These are phyloP conservation scores for Platismatia glauca DNA, from an alignment of 495 filamentous ascomycete genomes.

Conservation along the genomic window DNA sequence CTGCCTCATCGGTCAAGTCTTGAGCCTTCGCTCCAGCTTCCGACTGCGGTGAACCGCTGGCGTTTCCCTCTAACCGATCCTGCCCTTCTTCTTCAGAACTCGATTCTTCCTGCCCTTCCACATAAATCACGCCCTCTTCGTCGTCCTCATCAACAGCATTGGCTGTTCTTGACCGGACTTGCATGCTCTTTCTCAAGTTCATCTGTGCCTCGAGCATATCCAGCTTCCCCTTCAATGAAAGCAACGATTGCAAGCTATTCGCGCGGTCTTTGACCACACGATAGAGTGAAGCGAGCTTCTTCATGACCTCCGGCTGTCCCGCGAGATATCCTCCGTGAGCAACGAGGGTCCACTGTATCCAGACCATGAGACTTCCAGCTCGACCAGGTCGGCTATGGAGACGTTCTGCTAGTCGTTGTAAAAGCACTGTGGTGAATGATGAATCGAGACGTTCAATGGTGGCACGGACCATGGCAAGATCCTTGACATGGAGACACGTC, in stretches of 20 bases:
- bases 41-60: not conserved
- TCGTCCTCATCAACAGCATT: conserved; percentile 39
- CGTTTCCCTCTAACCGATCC: conserved; percentile 22
- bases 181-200: conserved; percentile 59
- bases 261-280: conserved; percentile 80
- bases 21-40: conserved; percentile 10
- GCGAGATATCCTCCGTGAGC: conserved; percentile 89
- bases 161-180: conserved; percentile 31
- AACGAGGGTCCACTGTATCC: conserved; percentile 94
- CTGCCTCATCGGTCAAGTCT: conserved; percentile 7
- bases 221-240: conserved; percentile 85
- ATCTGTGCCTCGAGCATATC: conserved; percentile 87
- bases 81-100: conserved; percentile 39
- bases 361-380: conserved; percentile 83
- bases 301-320: conserved; percentile 66
- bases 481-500: conserved; percentile 74
- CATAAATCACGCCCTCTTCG: conserved; percentile 69
- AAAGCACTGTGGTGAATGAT: conserved; percentile 61
- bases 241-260: conserved; percentile 66
- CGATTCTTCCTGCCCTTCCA: conserved; percentile 59
- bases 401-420: conserved; percentile 77
- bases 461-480: conserved; percentile 63
- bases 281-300: conserved; percentile 65
- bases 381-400: conserved; percentile 81
- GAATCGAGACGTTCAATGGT: conserved; percentile 89